phyloP scores from a whole-genome alignment of 306 rosid genomes.

The Cyclanthera cordifolia region DNA sequence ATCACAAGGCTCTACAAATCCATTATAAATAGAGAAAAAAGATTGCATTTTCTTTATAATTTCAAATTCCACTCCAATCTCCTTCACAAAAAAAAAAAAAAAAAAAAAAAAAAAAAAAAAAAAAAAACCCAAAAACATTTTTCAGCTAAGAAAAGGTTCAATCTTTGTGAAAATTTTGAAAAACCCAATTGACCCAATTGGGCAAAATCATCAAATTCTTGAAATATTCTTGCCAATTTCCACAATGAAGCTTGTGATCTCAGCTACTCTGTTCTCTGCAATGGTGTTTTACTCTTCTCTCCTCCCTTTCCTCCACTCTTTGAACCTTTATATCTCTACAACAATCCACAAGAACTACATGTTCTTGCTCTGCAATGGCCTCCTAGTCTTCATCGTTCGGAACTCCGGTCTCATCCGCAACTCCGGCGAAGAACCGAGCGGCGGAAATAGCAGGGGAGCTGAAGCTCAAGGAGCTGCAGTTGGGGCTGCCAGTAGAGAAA shows the following conservation, averaged over 20 bases:
- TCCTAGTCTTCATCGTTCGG: constrained; percentile 22
- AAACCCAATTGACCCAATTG: neutral
- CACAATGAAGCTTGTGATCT: constrained; percentile 28
- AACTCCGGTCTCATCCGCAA: constrained; percentile 14
- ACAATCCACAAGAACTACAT: constrained; percentile 33
- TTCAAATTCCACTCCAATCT: neutral
- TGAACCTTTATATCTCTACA: constrained; percentile 19
- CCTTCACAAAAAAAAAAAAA: neutral
- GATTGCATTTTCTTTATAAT: neutral
- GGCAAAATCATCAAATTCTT: neutral
- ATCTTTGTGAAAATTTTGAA: neutral
- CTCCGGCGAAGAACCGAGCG: constrained; percentile 13
- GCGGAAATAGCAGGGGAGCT: neutral
- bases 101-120: too few relatives aligned
- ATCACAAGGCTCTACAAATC: neutral
- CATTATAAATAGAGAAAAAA: neutral
- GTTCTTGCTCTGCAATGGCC: constrained; percentile 60
- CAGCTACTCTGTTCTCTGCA: constrained; percentile 24
- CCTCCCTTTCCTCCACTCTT: constrained; percentile 12
- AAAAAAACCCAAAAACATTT: too few relatives aligned
- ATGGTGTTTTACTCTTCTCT: constrained; percentile 22
- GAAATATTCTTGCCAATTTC: neutral
- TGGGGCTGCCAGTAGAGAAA: neutral
- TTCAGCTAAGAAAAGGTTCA: neutral
- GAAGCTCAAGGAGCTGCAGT: neutral